Conservation (phyloP, 805 yeast species). For the Middelhovenomyces tepae region DNA sequence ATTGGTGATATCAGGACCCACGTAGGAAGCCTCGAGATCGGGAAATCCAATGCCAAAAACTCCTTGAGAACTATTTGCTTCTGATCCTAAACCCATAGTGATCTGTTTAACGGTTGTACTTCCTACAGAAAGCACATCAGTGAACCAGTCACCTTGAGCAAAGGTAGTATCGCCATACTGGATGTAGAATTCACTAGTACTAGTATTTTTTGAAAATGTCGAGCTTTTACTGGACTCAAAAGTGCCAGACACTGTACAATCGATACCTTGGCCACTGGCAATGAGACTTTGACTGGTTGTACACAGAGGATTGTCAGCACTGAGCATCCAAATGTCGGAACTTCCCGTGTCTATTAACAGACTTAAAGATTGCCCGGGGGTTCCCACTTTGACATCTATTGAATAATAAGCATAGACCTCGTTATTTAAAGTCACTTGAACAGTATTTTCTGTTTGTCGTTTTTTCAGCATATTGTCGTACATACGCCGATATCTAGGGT, state of each 20-base stretch:
- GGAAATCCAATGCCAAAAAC: constrained; percentile 31
- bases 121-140: constrained; percentile 50
- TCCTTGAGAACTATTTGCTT: constrained; percentile 56
- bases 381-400: constrained; percentile 39
- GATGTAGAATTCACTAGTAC: constrained; percentile 19
- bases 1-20: constrained; percentile 53
- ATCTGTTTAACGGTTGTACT: constrained; percentile 40
- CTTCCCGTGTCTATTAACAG: constrained; percentile 71
- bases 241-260: constrained; percentile 22
- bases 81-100: constrained; percentile 68
- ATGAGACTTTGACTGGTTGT: constrained; percentile 31
- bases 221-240: constrained; percentile 25
- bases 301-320: constrained; percentile 38
- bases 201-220: constrained; percentile 15
- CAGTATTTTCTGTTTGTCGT: constrained; percentile 9
- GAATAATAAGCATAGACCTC: constrained; percentile 20
- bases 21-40: constrained; percentile 29
- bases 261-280: constrained; percentile 31
- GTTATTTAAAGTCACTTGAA: constrained; percentile 19
- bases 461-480: constrained; percentile 1
- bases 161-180: constrained; percentile 36
- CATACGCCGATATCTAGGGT: constrained; percentile 8
- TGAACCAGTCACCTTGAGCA: constrained; percentile 52
- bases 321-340: constrained; percentile 60
- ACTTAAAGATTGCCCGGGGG: constrained; percentile 42